Conservation (phyloP, 768 basidiomycete genomes). For the Pleurotus citrinopileatus region DNA sequence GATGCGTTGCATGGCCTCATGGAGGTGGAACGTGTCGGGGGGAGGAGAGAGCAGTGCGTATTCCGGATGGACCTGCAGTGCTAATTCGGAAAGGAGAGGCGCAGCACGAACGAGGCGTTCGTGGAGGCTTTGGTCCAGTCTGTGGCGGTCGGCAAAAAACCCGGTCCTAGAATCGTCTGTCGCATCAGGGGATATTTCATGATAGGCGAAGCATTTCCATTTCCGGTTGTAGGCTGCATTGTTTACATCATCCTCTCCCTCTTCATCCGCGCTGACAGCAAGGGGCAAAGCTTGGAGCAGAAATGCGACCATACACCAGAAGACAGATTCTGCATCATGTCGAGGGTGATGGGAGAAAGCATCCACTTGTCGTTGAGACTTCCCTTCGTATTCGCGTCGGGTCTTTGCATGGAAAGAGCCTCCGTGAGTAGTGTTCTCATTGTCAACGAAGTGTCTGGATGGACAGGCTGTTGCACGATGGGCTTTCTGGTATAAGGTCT, state of each 20-base stretch:
- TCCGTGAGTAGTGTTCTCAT: neutral
- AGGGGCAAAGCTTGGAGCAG: neutral
- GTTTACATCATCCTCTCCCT: neutral
- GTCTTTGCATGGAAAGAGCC: too few relatives aligned
- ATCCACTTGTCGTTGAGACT: neutral
- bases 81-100: slow-evolving; percentile 5
- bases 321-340: slow-evolving; percentile 13
- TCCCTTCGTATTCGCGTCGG: neutral
- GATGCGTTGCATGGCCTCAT: slow-evolving; percentile 11
- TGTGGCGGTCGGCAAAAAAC: neutral
- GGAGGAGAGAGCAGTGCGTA: slow-evolving; percentile 7
- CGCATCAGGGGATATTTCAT: neutral
- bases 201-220: slow-evolving; percentile 8
- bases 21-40: neutral
- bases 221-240: neutral
- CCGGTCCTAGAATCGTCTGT: neutral
- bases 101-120: neutral
- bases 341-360: slow-evolving; percentile 10
- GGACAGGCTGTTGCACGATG: neutral
- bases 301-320: slow-evolving; percentile 11
- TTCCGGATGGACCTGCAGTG: slow-evolving; percentile 8
- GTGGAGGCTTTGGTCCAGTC: slow-evolving; percentile 3
- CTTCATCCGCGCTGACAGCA: neutral
- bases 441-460: neutral
- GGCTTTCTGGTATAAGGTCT: neutral